Evolutionary conservation across 2,329 filamentous ascomycete genomes (phyloP), one percentile per base, ranked within the genome.

Genomic region (Xylariaceae sp.): DNA sequence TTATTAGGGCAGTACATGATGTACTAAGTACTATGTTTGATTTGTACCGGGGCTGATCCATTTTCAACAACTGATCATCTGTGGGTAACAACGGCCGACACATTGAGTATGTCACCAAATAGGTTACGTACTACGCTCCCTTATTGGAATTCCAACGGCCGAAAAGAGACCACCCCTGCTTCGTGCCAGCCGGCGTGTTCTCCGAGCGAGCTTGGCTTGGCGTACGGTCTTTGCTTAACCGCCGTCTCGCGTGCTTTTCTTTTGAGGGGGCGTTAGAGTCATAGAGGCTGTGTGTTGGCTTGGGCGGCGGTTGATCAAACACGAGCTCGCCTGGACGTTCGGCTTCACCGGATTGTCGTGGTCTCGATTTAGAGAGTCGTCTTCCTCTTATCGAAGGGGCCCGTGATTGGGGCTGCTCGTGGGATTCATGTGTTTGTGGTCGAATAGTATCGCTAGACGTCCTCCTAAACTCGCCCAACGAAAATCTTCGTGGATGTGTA

Each of bases 301-400:
- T 46, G 6, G 39, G 26, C 32, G 57, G 49, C 2, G 55, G 13
- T 32, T 51, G 53, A 41, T 48, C 50, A n/a, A n/a, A n/a, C n/a
- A n/a, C n/a, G 19, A 56, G 48, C 22, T 59, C 55, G 15, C 43
- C 22, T 2, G 55, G 32, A 30, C 37, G 52, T 12, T 59, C 54
- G 2, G 44, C 18, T 45, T 60, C 58, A 4, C 15, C 16, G 9
- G 46, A 51, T 29, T 50, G 47, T 2, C 19, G 37, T 29, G 51
- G 46, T 50, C 36, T 51, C 7, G 60, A 56, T 51, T 66, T 66
- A 10, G 64, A 64, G 21, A 65, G 51, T 15, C 62, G 61, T 34
- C 61, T 51, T 10, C 54, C 57, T 30, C 58, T 58, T 32, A 51
- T 57, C 18, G 36, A 57, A 21, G 54, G 55, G 18, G 48, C 54